Conservation (phyloP, 345 rosid genomes). For the Punica granatum region DNA sequence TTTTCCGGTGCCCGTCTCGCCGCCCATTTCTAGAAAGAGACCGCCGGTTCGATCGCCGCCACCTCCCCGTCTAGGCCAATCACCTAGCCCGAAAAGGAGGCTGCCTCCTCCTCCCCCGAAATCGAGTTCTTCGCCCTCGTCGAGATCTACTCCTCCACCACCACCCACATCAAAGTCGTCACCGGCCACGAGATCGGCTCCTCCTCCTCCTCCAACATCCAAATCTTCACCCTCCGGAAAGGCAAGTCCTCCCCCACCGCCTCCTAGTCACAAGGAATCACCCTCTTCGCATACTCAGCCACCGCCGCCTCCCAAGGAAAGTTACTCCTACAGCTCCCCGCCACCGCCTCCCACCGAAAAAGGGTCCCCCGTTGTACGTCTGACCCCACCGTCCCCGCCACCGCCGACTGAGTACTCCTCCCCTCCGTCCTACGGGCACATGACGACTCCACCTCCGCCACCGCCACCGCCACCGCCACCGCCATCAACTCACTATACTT, state of each 20-base stretch:
- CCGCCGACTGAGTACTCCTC: background rate
- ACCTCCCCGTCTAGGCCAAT: background rate
- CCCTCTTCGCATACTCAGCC: conserved; percentile 15
- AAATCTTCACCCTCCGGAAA: conserved; percentile 12
- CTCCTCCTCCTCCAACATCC: conserved; percentile 14
- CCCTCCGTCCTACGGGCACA: conserved; percentile 3
- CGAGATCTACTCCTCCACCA: conserved; percentile 16
- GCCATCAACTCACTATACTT: background rate
- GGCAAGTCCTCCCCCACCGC: background rate
- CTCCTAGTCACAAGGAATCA: conserved; percentile 11
- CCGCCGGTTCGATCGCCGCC: conserved; percentile 14
- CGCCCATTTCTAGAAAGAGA: conserved; percentile 5
- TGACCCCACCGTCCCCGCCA: conserved; percentile 13
- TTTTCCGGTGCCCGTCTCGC: conserved; percentile 15
- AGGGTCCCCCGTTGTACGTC: conserved; percentile 12
- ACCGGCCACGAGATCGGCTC: conserved; percentile 6
- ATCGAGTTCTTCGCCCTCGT: conserved; percentile 13
- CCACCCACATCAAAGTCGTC: conserved; percentile 13
- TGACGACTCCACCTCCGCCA: conserved; percentile 1
- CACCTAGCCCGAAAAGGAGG: background rate
- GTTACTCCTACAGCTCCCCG: conserved; percentile 1
- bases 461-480: conserved; percentile 12
- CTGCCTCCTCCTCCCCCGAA: conserved; percentile 13
- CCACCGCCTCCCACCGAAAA: conserved; percentile 12
- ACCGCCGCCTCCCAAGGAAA: conserved; percentile 1